A percentile compares a stretch with the other conserved stretches of the same genome.
Conservation (phyloP, 2,329 filamentous ascomycete species). For the Beauveria rudraprayagi region DNA sequence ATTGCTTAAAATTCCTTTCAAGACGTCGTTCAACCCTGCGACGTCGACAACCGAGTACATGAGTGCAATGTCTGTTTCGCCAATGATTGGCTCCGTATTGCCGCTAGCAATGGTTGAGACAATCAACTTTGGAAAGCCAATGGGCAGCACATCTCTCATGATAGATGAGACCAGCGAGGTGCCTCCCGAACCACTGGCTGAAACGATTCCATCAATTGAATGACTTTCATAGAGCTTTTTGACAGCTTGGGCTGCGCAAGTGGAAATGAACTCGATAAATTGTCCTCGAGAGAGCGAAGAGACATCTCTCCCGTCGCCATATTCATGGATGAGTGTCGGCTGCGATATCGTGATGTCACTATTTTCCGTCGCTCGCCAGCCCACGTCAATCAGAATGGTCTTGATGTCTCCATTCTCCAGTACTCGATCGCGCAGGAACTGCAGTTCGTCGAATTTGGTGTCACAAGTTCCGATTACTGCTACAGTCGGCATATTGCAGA, state of each 20-base stretch:
- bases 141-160: slow-evolving; percentile 52
- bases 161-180: slow-evolving; percentile 52
- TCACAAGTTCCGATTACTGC: slow-evolving; percentile 56
- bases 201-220: slow-evolving; percentile 47
- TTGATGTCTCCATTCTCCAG: slow-evolving; percentile 16
- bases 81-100: slow-evolving; percentile 55
- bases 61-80: slow-evolving; percentile 60
- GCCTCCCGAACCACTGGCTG: slow-evolving; percentile 54
- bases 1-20: slow-evolving; percentile 51
- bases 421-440: slow-evolving; percentile 44
- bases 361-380: slow-evolving; percentile 34
- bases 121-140: slow-evolving; percentile 63
- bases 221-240: slow-evolving; percentile 27
- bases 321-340: slow-evolving; percentile 29
- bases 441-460: slow-evolving; percentile 53
- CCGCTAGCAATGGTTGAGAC: slow-evolving; percentile 63
- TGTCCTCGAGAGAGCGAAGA: slow-evolving; percentile 39
- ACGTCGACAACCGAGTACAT: slow-evolving; percentile 67
- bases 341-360: slow-evolving; percentile 40
- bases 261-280: slow-evolving; percentile 49
- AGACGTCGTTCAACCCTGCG: slow-evolving; percentile 53
- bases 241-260: slow-evolving; percentile 36
- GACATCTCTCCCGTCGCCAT: slow-evolving; percentile 24
- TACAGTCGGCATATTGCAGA: slow-evolving; percentile 29
- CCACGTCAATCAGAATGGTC: slow-evolving; percentile 33